Evolutionary conservation across 2,329 filamentous ascomycete genomes (phyloP).

Genomic region (Pseudogymnoascus sp.): DNA sequence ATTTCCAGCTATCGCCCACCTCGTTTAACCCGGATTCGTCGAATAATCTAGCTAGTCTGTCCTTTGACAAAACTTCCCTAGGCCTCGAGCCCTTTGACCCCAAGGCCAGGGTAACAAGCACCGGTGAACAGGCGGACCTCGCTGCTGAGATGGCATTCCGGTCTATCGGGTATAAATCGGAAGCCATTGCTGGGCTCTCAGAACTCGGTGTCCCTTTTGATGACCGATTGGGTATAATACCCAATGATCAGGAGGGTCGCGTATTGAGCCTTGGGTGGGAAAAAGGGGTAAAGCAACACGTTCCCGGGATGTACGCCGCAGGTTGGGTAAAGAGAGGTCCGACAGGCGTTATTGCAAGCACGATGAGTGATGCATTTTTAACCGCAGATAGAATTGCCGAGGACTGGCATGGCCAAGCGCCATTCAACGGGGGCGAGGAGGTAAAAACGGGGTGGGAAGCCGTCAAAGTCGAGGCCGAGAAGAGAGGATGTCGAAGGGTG

Average conservation of each 20-base stretch:
- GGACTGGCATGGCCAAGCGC: conserved; percentile 55
- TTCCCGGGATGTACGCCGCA: conserved; percentile 78
- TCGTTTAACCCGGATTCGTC: conserved; percentile 41
- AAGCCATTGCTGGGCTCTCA: conserved; percentile 63
- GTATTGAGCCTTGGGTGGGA: conserved; percentile 60
- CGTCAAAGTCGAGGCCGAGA: conserved; percentile 51
- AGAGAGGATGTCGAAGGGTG: conserved; percentile 51
- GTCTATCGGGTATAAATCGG: conserved; percentile 89
- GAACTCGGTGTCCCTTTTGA: conserved; percentile 75
- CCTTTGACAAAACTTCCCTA: conserved; percentile 56
- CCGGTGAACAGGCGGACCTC: conserved; percentile 43
- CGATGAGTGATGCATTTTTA: conserved; percentile 88
- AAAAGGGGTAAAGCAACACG: conserved; percentile 56
- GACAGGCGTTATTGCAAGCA: conserved; percentile 90
- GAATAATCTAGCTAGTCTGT: conserved; percentile 49
- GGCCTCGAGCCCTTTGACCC: conserved; percentile 46
- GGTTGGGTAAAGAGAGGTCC: conserved; percentile 96
- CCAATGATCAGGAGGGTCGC: conserved; percentile 73
- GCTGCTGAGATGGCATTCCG: conserved; percentile 71
- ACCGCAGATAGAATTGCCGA: conserved; percentile 74
- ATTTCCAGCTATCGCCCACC: conserved; percentile 74
- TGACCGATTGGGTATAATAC: conserved; percentile 61
- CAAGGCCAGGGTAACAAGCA: conserved; percentile 38
- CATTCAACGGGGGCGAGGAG: conserved; percentile 38
- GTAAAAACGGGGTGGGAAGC: conserved; percentile 63